Conservation (phyloP, 352 stramenopile genomes). For the Globisporangium spiculum region DNA sequence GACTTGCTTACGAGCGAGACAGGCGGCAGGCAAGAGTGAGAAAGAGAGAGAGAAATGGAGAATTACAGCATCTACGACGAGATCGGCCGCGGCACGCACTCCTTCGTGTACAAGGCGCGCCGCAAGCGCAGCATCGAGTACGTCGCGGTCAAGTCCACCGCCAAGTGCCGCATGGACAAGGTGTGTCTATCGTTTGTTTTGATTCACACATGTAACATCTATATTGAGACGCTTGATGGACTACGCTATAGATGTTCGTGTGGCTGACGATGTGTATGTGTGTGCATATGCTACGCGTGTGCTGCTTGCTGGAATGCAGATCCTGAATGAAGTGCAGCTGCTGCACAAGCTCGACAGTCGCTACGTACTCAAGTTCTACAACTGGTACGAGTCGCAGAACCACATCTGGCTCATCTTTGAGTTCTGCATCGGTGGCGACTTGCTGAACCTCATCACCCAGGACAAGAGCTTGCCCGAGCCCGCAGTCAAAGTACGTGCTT, state of each 20-base stretch:
- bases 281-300: neutral
- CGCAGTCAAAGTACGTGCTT: constrained; percentile 51
- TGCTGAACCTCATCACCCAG: constrained; percentile 90
- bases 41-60: constrained; percentile 63
- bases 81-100: constrained; percentile 89
- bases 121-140: constrained; percentile 93
- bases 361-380: constrained; percentile 91
- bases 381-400: constrained; percentile 95
- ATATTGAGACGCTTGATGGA: neutral
- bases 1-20: too few species aligned
- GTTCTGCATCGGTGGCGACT: constrained; percentile 90
- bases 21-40: neutral
- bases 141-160: constrained; percentile 91
- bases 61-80: constrained; percentile 96
- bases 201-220: constrained; percentile 5
- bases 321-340: constrained; percentile 86
- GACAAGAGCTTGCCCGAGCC: constrained; percentile 81
- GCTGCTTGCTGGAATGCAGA: constrained; percentile 27
- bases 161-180: constrained; percentile 91
- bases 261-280: neutral
- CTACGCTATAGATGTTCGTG: neutral
- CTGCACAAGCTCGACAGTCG: constrained; percentile 84
- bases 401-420: constrained; percentile 96
- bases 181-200: constrained; percentile 29
- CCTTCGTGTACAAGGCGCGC: constrained; percentile 91